Evolutionary conservation across 2,329 filamentous ascomycete genomes (phyloP), one percentile per base, ranked within the genome.

Genomic region (Colletotrichum zoysiae): DNA sequence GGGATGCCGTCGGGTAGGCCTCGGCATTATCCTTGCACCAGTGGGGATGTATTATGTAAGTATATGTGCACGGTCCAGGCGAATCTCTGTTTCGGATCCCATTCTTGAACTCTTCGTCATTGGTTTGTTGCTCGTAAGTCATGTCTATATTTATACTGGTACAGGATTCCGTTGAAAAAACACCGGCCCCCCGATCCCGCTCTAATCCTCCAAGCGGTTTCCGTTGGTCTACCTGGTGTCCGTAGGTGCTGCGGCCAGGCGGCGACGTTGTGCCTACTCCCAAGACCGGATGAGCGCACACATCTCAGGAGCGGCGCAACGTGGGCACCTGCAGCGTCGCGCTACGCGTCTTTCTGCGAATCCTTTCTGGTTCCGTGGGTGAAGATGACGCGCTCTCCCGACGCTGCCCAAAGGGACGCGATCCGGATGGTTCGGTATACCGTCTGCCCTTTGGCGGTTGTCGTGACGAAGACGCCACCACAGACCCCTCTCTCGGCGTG

Each of bases 1-100:
- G 70, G 70, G 65, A 46, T 69, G 60, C 70, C 65, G 65, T 59
- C 53, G 53, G 38, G 38, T 55, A 40, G 67, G 67, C 65, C 69
- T 71, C 69, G 69, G 65, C 65, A 72, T 61, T 65, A 64, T 56
- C 60, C 70, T 51, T 42, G 65, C 3, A 48, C 51, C 1, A 38
- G 3, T 1, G 1, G 5, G 9, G 1, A 5, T n/a, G 5, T 20
- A 20, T 71, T 71, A 71, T 42, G 65, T 72, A 63, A 72, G 69
- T 14, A 5, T 8, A 38, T 14, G 7, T 8, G 46, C 65, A 69
- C 65, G 48, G 65, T 20, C 48, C 48, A 53, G 4, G n/a, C 9
- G 26, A 35, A 26, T 30, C 30, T 30, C 30, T 40, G 12, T 23
- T 6, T 18, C 7, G n/a, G 35, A 16, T 5, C n/a, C n/a, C 56